A percentile compares a stretch with the other conserved stretches of the same genome.
Evolutionary conservation across 1,284 basidiomycete genomes (phyloP).

Genomic region (Ceratobasidium sp.): DNA sequence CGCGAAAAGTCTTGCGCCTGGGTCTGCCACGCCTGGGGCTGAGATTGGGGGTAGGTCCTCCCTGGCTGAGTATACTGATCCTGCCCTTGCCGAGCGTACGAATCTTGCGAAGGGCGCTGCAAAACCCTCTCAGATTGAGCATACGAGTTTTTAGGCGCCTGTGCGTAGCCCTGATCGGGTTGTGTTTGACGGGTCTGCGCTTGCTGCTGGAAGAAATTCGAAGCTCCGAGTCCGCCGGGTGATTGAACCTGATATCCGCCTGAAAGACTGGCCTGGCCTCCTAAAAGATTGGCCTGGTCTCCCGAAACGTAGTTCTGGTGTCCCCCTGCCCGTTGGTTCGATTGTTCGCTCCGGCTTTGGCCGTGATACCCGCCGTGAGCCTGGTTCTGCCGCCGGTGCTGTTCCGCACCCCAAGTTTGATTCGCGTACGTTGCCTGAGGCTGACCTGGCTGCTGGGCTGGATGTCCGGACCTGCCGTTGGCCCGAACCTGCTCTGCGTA

Average conservation of each 20-base stretch:
- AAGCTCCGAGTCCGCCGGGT: slow-evolving; percentile 3
- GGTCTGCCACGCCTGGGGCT: neutral
- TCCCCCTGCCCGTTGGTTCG: neutral
- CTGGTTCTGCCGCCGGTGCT: neutral
- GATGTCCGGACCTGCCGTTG: neutral
- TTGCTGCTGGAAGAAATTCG: slow-evolving; percentile 11
- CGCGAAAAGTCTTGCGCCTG: neutral
- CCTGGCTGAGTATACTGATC: neutral
- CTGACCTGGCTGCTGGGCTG: neutral
- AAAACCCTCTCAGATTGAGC: slow-evolving; percentile 1
- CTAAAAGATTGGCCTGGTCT: neutral
- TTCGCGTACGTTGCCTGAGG: slow-evolving; percentile 1
- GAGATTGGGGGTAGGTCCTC: neutral
- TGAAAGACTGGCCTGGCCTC: neutral
- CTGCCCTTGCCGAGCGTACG: neutral
- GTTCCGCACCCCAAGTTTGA: neutral
- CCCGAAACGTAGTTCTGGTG: neutral
- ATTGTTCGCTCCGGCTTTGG: neutral
- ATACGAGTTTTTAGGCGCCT: neutral
- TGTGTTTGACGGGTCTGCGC: neutral
- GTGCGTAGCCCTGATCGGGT: neutral
- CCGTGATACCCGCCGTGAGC: neutral
- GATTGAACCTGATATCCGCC: slow-evolving; percentile 1
- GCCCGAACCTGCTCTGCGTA: neutral
- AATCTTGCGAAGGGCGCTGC: neutral